Evolutionary conservation across 371 early-diverging fungal species (phyloP), one percentile per base, ranked within the genome.

Genomic region (Phascolomyces articulosus): DNA sequence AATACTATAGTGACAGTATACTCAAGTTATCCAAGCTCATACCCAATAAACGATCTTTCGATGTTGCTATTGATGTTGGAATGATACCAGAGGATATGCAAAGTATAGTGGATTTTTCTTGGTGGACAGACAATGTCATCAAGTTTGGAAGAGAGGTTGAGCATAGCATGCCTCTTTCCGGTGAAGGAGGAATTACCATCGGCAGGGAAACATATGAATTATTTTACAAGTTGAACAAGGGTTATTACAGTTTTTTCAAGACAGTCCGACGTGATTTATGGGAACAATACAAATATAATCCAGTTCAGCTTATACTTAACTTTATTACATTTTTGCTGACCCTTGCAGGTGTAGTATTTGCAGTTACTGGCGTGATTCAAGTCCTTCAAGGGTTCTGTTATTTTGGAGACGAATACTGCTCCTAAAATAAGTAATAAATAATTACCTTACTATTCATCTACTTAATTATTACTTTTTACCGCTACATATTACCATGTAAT

Each of bases 61-160:
- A 64, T 51, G 53, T 64, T n/a, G 64, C 64, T 0, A 44, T 64
- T 16, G 58, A 64, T 31, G 64, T 64, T n/a, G 64, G 64, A 10
- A 57, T 64, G 49, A 64, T 64, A 13, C 64, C 64, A n/a, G 40
- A 34, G 4, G 64, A 58, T 38, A 38, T 64, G 64, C 29, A 24
- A 24, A 34, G 26, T 15, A 58, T 64, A 3, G 58, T 64, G 6
- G 64, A 64, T 26, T 64, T 64, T 27, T 49, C 58, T 21, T 64
- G 57, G 58, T 64, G 64, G 64, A 64, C 64, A 13, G 31, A 57
- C 53, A 64, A 64, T 26, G 51, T 64, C 18, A 57, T 64, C 41
- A 64, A 62, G 62, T 38, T 55, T 27, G 62, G 62, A 29, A 27
- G 54, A 15, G 62, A 62, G 15, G 23, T 62, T 38, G 54, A 51